phyloP scores from a whole-genome alignment of 208 protist species.

The Acanthamoeba castellanii region DNA sequence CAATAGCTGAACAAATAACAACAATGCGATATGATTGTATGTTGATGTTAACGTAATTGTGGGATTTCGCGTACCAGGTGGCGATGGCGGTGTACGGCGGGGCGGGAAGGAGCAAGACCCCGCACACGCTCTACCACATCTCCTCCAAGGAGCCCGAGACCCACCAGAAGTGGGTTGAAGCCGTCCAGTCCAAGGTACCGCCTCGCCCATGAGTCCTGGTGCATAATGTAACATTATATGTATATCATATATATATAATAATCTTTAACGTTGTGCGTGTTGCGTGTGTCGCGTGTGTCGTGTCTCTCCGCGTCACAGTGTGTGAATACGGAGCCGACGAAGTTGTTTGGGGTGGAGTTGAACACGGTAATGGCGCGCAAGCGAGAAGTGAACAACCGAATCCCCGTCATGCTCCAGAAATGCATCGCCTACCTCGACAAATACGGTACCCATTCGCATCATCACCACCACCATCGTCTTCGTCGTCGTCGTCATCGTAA shows the following conservation, averaged over 20 bases:
- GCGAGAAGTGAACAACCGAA: not conserved
- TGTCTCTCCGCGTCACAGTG: not conserved
- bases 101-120: not conserved
- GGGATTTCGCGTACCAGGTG: not conserved
- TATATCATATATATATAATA: too few species aligned
- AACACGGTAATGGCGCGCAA: not conserved
- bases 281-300: too few species aligned
- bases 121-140: not conserved
- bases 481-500: too few species aligned
- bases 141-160: slow-evolving; percentile 22
- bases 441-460: not conserved
- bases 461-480: too few species aligned
- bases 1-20: too few species aligned
- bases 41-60: too few species aligned
- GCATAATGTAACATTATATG: too few species aligned
- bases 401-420: not conserved
- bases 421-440: slow-evolving; percentile 1
- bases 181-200: not conserved
- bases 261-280: too few species aligned
- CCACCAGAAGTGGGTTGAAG: not conserved
- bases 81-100: not conserved
- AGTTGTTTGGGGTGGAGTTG: slow-evolving; percentile 10
- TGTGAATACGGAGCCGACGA: slow-evolving; percentile 6
- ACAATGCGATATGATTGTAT: too few species aligned
- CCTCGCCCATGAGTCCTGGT: not conserved